Conservation (phyloP, 2,329 filamentous ascomycete genomes). For the Diaporthe sp. region DNA sequence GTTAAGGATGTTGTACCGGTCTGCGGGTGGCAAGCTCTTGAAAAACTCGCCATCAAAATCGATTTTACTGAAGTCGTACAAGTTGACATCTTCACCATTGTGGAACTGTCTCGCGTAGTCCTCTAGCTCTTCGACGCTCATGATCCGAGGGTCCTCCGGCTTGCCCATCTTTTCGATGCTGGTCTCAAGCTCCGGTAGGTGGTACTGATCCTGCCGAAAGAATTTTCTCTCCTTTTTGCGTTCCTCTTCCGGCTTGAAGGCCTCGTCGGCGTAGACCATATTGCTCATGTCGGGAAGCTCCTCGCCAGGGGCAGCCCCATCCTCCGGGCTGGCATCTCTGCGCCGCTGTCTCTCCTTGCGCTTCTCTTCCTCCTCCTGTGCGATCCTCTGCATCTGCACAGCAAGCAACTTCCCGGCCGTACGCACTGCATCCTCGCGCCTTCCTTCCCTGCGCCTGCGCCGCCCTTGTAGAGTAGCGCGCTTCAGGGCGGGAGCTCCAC, state of each 20-base stretch:
- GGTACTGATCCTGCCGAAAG: constrained; percentile 93
- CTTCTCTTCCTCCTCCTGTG: constrained; percentile 85
- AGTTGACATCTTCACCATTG: constrained; percentile 88
- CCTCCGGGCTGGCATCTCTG: constrained; percentile 58
- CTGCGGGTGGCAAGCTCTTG: constrained; percentile 86
- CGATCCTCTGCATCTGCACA: constrained; percentile 91
- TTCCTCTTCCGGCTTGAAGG: constrained; percentile 84
- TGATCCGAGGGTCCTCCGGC: constrained; percentile 93
- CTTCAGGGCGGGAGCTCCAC: constrained; percentile 91
- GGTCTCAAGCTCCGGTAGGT: constrained; percentile 87
- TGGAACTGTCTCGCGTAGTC: constrained; percentile 95
- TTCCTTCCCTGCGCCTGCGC: constrained; percentile 85
- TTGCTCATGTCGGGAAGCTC: constrained; percentile 76
- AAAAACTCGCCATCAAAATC: constrained; percentile 98
- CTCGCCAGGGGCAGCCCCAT: constrained; percentile 67
- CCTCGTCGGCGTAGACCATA: constrained; percentile 91
- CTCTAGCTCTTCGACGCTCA: constrained; percentile 95
- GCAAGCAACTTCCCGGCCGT: constrained; percentile 94
- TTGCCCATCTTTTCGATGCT: constrained; percentile 88
- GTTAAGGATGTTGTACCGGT: constrained; percentile 98
- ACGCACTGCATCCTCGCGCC: constrained; percentile 90
- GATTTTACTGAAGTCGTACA: constrained; percentile 98
- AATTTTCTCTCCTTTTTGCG: constrained; percentile 82
- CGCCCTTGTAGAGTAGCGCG: constrained; percentile 87
- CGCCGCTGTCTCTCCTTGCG: constrained; percentile 73